These are phyloP conservation scores for Aspergillus costaricaensis DNA, from an alignment of 2,329 filamentous ascomycete species.

Conservation along the genomic window DNA sequence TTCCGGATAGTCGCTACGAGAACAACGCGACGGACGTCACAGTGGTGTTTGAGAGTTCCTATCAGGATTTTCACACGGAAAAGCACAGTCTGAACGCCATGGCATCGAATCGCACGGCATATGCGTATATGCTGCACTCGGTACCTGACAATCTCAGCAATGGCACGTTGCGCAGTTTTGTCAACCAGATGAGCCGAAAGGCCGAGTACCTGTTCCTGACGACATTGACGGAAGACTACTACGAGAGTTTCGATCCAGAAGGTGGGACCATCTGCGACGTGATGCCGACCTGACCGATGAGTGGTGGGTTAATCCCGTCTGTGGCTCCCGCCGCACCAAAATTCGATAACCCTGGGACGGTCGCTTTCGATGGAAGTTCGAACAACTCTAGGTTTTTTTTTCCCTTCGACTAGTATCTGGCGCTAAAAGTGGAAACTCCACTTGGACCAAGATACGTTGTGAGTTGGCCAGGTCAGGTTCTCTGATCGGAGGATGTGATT, in stretches of 20 bases:
- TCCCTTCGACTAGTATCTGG: neutral
- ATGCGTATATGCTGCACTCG: conserved; percentile 18
- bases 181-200: conserved; percentile 11
- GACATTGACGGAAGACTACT: conserved; percentile 8
- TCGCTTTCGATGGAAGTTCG: too few species aligned
- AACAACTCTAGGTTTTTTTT: neutral
- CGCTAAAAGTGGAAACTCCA: neutral
- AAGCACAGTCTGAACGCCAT: neutral
- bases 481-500: neutral
- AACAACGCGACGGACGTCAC: conserved; percentile 14
- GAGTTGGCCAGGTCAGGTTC: neutral
- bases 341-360: neutral
- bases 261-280: conserved; percentile 11
- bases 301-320: neutral
- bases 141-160: conserved; percentile 11
- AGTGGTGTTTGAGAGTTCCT: conserved; percentile 18
- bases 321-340: neutral
- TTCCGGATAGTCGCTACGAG: conserved; percentile 13
- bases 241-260: conserved; percentile 16
- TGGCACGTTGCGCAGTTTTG: conserved; percentile 5
- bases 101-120: neutral
- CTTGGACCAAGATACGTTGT: neutral
- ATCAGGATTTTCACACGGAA: conserved; percentile 8
- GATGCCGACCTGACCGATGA: conserved; percentile 9
- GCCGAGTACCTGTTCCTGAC: conserved; percentile 19